Conservation (phyloP, 371 early-diverging fungal genomes). For the Rhizopus microsporus region DNA sequence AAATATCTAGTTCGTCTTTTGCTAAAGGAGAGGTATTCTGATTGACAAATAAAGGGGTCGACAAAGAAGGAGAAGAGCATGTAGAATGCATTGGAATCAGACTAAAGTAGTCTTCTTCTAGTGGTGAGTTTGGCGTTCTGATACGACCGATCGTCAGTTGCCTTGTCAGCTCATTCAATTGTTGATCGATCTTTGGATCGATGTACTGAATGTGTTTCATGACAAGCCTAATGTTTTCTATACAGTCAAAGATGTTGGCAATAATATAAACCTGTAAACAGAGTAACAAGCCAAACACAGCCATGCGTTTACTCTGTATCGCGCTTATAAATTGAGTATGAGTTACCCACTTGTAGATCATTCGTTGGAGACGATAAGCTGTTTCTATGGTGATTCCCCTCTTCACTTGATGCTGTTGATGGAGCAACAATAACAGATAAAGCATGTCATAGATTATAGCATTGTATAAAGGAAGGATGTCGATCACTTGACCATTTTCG, state of each 20-base stretch:
- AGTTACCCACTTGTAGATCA: conserved; percentile 18
- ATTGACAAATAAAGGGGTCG: neutral
- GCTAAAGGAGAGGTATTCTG: neutral
- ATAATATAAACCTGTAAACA: conserved; percentile 16
- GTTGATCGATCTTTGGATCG: conserved; percentile 13
- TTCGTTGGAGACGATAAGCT: conserved; percentile 22
- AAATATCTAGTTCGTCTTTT: neutral
- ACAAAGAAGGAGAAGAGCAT: conserved; percentile 8
- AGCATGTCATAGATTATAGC: conserved; percentile 27
- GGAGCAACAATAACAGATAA: conserved; percentile 15
- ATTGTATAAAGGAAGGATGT: conserved; percentile 20
- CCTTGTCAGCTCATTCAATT: conserved; percentile 10
- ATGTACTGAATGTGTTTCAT: conserved; percentile 7
- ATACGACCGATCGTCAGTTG: neutral
- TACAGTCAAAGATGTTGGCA: conserved; percentile 7
- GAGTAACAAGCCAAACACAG: conserved; percentile 19
- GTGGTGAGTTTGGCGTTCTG: neutral
- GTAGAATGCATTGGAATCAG: conserved; percentile 13
- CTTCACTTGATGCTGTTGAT: conserved; percentile 9
- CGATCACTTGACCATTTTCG: conserved; percentile 9
- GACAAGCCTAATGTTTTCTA: conserved; percentile 16
- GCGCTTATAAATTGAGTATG: conserved; percentile 14
- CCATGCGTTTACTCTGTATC: conserved; percentile 22
- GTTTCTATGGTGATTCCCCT: conserved; percentile 15
- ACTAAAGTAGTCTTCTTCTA: conserved; percentile 19